Conservation (phyloP, 2,329 filamentous ascomycete species). For the Ophiostoma fasciatum region DNA sequence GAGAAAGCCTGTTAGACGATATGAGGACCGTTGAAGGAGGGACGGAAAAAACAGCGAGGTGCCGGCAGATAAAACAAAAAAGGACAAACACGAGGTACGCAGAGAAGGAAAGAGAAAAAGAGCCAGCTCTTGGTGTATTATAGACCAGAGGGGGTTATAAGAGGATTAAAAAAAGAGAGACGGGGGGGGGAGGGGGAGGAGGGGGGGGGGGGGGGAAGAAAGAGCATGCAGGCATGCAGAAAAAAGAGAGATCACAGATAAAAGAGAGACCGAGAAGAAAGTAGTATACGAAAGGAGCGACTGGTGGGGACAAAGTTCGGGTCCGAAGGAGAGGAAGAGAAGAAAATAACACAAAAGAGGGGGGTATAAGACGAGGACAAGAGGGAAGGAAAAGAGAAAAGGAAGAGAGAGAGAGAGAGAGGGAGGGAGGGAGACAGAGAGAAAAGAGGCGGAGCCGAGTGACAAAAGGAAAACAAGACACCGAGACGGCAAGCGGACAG, state of each 20-base stretch:
- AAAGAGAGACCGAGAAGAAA: too few relatives aligned
- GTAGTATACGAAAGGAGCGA: conserved; percentile 34
- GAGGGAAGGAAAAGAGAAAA: conserved; percentile 10
- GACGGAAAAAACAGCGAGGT: conserved; percentile 1
- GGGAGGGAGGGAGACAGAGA: not conserved
- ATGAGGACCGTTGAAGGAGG: conserved; percentile 15
- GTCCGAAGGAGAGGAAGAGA: not conserved
- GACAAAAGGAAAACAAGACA: too few relatives aligned
- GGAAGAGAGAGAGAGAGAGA: not conserved
- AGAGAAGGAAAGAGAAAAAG: conserved; percentile 17
- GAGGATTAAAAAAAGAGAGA: conserved; percentile 11
- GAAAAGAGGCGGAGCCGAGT: too few relatives aligned
- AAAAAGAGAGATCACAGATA: conserved; percentile 29
- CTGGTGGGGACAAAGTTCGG: conserved; percentile 19
- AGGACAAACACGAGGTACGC: conserved; percentile 16
- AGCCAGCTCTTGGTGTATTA: conserved; percentile 41
- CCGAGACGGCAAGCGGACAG: too few relatives aligned
- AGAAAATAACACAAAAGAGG: conserved; percentile 6
- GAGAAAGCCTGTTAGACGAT: conserved; percentile 23
- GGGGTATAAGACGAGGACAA: conserved; percentile 27
- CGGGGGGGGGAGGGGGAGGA: not conserved
- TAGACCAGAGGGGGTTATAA: conserved; percentile 27
- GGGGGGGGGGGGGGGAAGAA: not conserved
- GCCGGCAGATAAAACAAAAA: conserved; percentile 1
- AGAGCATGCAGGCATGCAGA: too few relatives aligned